Conservation (phyloP, 169 alveolate genomes). For the Cryptosporidium tyzzeri region DNA sequence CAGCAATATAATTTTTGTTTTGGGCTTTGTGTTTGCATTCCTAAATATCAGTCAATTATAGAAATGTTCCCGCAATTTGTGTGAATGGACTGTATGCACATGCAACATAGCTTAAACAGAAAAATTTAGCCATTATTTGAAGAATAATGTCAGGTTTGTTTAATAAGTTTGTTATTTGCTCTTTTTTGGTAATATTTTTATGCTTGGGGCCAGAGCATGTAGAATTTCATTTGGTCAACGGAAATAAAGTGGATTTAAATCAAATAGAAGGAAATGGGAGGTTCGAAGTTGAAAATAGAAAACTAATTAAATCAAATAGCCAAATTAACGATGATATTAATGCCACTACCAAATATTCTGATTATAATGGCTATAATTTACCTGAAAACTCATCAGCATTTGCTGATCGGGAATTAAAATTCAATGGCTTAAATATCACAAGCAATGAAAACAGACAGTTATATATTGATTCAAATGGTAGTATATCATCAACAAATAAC, state of each 20-base stretch:
- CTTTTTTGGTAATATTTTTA: not conserved
- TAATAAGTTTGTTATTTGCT: not conserved
- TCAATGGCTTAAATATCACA: not conserved
- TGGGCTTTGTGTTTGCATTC: not conserved
- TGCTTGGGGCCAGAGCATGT: not conserved
- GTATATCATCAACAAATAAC: not conserved
- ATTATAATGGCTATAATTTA: not conserved
- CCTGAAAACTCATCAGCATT: not conserved
- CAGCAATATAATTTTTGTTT: no score
- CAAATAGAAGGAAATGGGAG: conserved; percentile 13
- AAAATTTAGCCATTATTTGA: not conserved
- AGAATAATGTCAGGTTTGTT: not conserved
- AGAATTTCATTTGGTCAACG: not conserved
- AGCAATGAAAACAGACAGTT: not conserved
- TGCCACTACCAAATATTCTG: not conserved
- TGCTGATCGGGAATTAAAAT: not conserved
- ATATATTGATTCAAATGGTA: conserved; percentile 3
- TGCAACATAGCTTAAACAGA: not conserved
- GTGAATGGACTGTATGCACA: not conserved
- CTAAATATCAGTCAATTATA: not conserved
- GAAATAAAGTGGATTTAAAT: conserved; percentile 48
- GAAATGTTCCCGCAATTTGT: not conserved
- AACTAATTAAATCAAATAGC: not conserved
- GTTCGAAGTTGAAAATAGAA: not conserved
- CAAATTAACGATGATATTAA: not conserved